Evolutionary conservation across 495 filamentous ascomycete species (phyloP).

Genomic region (Xylaria nigripes): DNA sequence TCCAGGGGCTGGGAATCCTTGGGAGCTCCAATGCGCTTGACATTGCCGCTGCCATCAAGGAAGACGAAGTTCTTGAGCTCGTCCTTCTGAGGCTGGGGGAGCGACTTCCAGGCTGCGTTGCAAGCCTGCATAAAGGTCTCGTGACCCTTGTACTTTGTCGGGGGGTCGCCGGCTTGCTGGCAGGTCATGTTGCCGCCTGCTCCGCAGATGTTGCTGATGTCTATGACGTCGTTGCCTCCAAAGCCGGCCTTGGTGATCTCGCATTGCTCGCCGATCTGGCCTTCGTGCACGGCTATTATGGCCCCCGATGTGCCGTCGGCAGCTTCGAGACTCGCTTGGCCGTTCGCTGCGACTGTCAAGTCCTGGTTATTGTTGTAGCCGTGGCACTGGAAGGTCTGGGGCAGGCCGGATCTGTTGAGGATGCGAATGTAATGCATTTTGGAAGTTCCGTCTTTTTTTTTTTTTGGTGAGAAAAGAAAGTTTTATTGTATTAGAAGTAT

Average conservation of each 20-base stretch:
- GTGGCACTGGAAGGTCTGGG: slow-evolving; percentile 32
- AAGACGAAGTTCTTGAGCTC: slow-evolving; percentile 27
- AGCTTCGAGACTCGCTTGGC: slow-evolving; percentile 20
- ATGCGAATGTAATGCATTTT: slow-evolving; percentile 25
- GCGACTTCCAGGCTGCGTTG: slow-evolving; percentile 26
- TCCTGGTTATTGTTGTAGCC: slow-evolving; percentile 29
- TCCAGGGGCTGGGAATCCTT: slow-evolving; percentile 31
- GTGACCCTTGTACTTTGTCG: slow-evolving; percentile 30
- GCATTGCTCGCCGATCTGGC: slow-evolving; percentile 33
- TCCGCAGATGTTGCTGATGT: slow-evolving; percentile 35
- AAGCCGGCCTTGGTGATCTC: slow-evolving; percentile 35
- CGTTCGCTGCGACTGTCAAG: slow-evolving; percentile 22
- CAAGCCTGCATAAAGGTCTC: slow-evolving; percentile 35
- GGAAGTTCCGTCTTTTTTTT: neutral
- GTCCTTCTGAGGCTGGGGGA: slow-evolving; percentile 21
- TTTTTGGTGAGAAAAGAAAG: neutral
- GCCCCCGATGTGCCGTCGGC: slow-evolving; percentile 29
- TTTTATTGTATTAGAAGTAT: too few species aligned
- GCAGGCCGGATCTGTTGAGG: slow-evolving; percentile 30
- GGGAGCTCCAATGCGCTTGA: slow-evolving; percentile 30
- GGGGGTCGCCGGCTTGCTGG: slow-evolving; percentile 30
- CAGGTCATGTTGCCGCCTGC: slow-evolving; percentile 37
- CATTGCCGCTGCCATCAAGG: slow-evolving; percentile 26
- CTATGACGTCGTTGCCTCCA: slow-evolving; percentile 34
- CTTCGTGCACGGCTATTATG: slow-evolving; percentile 35